A percentile compares a stretch with the other conserved stretches of the same genome.
Conservation (phyloP, 2,329 filamentous ascomycete species). For the Scortechinia acanthostroma region DNA sequence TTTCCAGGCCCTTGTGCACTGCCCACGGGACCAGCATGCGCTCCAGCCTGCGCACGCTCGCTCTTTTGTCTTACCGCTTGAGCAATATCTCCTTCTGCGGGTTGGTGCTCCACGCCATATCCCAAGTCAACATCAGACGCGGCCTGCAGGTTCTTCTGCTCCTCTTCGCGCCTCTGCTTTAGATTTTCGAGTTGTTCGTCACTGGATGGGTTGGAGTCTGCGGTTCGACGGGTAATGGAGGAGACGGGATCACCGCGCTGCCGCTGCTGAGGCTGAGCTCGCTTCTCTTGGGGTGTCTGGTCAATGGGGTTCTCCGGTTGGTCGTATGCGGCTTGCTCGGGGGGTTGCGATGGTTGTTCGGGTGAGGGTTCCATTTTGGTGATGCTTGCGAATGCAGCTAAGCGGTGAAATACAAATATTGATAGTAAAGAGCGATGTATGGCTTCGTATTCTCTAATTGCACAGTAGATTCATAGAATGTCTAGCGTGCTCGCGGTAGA, state of each 20-base stretch:
- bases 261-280: constrained; percentile 11
- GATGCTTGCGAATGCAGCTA: too few relatives aligned
- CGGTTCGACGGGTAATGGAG: constrained; percentile 12
- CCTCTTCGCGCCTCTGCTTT: constrained; percentile 7
- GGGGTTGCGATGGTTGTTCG: constrained; percentile 15
- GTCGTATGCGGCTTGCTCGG: constrained; percentile 20
- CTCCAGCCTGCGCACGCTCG: constrained; percentile 18
- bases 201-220: constrained; percentile 16
- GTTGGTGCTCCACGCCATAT: constrained; percentile 24
- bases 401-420: too few relatives aligned
- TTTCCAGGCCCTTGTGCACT: constrained; percentile 15
- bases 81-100: constrained; percentile 21
- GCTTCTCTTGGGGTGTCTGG: constrained; percentile 12
- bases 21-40: constrained; percentile 21
- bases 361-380: too few relatives aligned
- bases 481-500: too few relatives aligned
- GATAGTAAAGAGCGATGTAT: too few relatives aligned
- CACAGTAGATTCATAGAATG: too few relatives aligned
- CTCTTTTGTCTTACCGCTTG: constrained; percentile 15
- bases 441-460: too few relatives aligned
- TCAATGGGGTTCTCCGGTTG: constrained; percentile 20
- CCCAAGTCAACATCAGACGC: constrained; percentile 17
- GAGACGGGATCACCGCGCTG: constrained; percentile 14
- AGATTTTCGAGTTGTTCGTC: constrained; percentile 12
- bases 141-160: constrained; percentile 9